Evolutionary conservation across 805 yeast genomes (phyloP), one percentile per base, ranked within the genome.

Genomic region (Vanderwaltozyma tropicalis): DNA sequence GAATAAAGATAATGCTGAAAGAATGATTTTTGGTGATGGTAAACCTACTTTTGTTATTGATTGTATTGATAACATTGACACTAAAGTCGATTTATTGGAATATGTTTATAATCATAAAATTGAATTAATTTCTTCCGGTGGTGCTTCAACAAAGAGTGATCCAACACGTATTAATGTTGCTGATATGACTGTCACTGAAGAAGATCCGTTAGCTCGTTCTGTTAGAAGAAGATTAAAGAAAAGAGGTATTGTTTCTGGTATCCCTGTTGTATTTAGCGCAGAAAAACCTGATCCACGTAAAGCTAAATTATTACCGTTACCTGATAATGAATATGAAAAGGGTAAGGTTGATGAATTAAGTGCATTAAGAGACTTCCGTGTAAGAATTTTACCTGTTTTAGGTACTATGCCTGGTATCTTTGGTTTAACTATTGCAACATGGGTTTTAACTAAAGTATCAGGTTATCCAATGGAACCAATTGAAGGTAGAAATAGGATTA

Each of bases 321-420:
- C 87, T 12, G 88, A 86, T 40, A 82, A 76, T 31, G 94, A 86
- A 56, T 71, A 77, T 42, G 78, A 41, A 31, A 49, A 45, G 35
- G 53, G 53, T 32, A 68, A 77, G 41, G 95, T 89, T 27, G 92
- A 77, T 46, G 92, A 94, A 57, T 67, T 92, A 31, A 76, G 94
- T 42, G 94, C 95, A 2, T 62, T 92, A 46, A 79, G 76, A 50
- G 87, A 86, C 62, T 92, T 92, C 67, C 72, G 99, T 49, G 96
- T 88, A 10, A 71, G 99, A 49, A 89, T 92, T 33, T 68, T 92
- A 40, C 99, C 99, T 0, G 99, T 92, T 0, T 64, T 92, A 45
- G 97, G 98, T 3, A 85, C 98, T 0, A 77, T 92, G 80, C 99
- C 99, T 1, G 96, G 92, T 9, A 80, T 89, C 62, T 92, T 92